Evolutionary conservation across 2,329 filamentous ascomycete species (phyloP), one percentile per base, ranked within the genome.

Genomic region (Fusarium praegraminearum): DNA sequence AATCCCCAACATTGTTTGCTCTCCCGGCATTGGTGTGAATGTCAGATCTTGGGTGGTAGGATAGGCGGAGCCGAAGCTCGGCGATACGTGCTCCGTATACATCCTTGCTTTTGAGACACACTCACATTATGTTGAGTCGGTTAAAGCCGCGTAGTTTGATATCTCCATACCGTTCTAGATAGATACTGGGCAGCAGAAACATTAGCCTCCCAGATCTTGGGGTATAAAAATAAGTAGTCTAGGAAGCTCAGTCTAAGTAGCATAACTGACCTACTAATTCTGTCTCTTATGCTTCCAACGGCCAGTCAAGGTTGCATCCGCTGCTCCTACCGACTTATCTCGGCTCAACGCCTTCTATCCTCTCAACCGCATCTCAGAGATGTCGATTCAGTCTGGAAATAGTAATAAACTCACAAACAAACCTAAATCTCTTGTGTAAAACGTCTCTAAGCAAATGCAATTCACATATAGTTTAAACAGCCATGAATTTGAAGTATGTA

Each of bases 1-100:
- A 67, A 64, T 74, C 73, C 72, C 69, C 72, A 74, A 74, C 72
- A 72, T 64, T 69, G 65, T 66, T 28, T 15, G 22, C 28, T 40
- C 38, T 10, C 16, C 36, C 57, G 57, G 43, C 60, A 54, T 58
- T 56, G 33, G 33, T 28, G 41, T 9, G 10, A 13, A 20, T 20
- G 18, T 26, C 10, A 32, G 36, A 52, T 53, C 24, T 51, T 54
- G 18, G 58, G 44, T 20, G 24, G 32, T 49, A n/a, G 13, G 46
- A 35, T 22, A 32, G 36, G 54, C 62, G 67, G 67, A 67, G 38
- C 62, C 57, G 56, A 58, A 62, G 32, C 22, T 63, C 36, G 51
- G 62, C 35, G 57, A 57, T 63, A 63, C 40, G 44, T 63, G 12
- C 2, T 38, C n/a, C 5, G 36, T 36, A 18, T 22, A 12, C 16